Base-by-base conservation (phyloP, 768 basidiomycete species). In the Agrocybe pediades region DNA sequence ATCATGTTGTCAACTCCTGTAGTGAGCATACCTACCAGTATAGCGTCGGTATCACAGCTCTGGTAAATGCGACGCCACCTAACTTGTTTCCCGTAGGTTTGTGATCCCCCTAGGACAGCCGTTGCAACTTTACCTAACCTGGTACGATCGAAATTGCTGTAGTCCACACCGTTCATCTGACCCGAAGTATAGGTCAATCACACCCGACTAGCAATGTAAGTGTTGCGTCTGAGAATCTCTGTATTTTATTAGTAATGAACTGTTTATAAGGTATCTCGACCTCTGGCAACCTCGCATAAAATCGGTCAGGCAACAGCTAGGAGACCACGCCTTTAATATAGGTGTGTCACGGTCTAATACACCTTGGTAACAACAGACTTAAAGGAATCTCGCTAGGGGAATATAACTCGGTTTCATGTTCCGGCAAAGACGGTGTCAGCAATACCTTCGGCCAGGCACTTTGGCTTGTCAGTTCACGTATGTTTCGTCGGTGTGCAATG, bases 21-120 rank as follows among this genome's bases (percentile, higher is more conserved):
- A 80, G 78, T 55, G 81, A 83, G 61, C 81, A 81, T 51, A 79
- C 79, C 1, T 80, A 82, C 56, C 79, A 81, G 51, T 82, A 81
- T 56, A 79, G 75, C 54, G 79, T 79, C 55, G 57, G 76, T 62
- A 24, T 26, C 20, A 13, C 16, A 29, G 23, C 23, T 8, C 11
- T 44, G 20, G 9, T 9, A 45, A 8, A 19, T 41, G 13, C 2
- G 6, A 9, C 17, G 41, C 42, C 9, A 30, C 17, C 24, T 17
- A 19, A 29, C 9, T 29, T 27, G 33, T 30, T 40, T 46, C 52
- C 26, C 46, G 27, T 41, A 74, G 72, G 71, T 75, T 39, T 77
- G 75, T 49, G 75, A 77, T 62, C 70, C 75, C 19, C 67, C 69
- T 0, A 72, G 78, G 49, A 72, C 68, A 46, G 71, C 72, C 2